Base-by-base conservation (phyloP, 1,284 basidiomycete species). In the Gomphus bonarii region DNA sequence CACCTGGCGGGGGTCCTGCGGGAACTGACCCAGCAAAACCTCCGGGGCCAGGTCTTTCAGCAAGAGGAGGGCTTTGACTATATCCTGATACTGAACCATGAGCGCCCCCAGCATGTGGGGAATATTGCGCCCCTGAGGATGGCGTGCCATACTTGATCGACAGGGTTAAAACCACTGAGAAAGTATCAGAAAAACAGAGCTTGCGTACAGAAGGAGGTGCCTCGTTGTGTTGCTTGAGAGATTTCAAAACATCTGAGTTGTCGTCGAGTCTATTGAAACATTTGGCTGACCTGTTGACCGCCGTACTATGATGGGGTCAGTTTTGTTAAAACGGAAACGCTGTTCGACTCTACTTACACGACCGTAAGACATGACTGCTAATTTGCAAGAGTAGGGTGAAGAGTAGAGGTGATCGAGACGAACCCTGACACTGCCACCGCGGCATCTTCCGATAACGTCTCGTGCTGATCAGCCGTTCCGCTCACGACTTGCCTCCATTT, bases 1-100 rank as follows among this genome's bases (percentile, higher is more conserved):
- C 79, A 46, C 83, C 84, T 12, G 80, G 74, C 18, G 84, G 84
- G 10, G 80, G 73, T n/a, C 72, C 75, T 44, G 65, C 64, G 40
- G 66, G 65, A 3, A 60, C 63, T 11, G 65, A 65, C 25, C 75
- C 61, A 2, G 75, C 69, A 59, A 82, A 83, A 6, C 74, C 73
- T 57, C 67, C 67, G 4, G 63, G 63, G 25, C 62, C 66, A 7
- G 63, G 63, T 25, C 62, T 61, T n/a, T 67, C 69, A 49, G 67
- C 64, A 10, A 61, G 50, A 12, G 44, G 55, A 28, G 50, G 46
- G 14, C 43, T 47, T 42, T 56, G 58, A 16, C 58, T 55, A 42
- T 54, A 59, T 25, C 46, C 48, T 20, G 52, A 30, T 22, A 28
- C 30, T 31, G 47, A 22, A 25, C 60, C 54, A 48, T 65, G 62